These are phyloP conservation scores for Cutaneotrichosporon mucoides DNA, from an alignment of 1,284 basidiomycete species.

Conservation along the genomic window DNA sequence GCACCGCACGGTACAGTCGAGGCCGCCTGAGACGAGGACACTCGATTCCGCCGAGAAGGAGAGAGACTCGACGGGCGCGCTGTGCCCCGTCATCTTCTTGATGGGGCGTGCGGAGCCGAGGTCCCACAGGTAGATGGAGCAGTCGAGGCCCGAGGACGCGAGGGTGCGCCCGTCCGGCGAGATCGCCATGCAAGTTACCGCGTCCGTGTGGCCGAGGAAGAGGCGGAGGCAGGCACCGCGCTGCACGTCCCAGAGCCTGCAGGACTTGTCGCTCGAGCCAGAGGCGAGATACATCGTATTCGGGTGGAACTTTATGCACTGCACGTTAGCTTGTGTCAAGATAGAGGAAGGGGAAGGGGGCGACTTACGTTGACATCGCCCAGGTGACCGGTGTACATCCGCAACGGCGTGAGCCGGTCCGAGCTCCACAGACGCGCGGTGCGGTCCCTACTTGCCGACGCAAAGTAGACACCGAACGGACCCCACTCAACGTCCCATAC, in stretches of 20 bases:
- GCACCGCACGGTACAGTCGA: constrained; percentile 91
- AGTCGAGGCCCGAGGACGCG: constrained; percentile 84
- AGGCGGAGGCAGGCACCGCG: constrained; percentile 87
- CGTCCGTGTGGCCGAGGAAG: constrained; percentile 90
- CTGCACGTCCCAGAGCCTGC: constrained; percentile 98
- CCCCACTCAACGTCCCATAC: constrained; percentile 99
- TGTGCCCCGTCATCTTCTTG: constrained; percentile 97
- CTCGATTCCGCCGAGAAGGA: constrained; percentile 88
- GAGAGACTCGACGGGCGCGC: constrained; percentile 79
- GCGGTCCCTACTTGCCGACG: constrained; percentile 86
- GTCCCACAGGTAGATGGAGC: constrained; percentile 94
- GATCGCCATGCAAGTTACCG: constrained; percentile 81
- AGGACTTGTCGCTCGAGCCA: constrained; percentile 92
- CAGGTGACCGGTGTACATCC: constrained; percentile 93
- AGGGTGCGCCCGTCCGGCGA: constrained; percentile 92
- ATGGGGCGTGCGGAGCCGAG: constrained; percentile 85
- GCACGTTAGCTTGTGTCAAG: background rate
- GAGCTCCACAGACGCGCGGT: constrained; percentile 96
- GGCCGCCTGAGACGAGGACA: constrained; percentile 79
- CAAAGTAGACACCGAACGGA: constrained; percentile 97
- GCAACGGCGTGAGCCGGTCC: constrained; percentile 77
- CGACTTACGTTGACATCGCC: constrained; percentile 90
- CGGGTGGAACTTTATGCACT: constrained; percentile 96
- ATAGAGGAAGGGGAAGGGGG: background rate
- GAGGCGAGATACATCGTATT: constrained; percentile 97